Percentiles rank a stretch among this genome's conserved stretches.
Evolutionary conservation across 2,329 filamentous ascomycete species (phyloP).

Genomic region (Epichloe sp.): DNA sequence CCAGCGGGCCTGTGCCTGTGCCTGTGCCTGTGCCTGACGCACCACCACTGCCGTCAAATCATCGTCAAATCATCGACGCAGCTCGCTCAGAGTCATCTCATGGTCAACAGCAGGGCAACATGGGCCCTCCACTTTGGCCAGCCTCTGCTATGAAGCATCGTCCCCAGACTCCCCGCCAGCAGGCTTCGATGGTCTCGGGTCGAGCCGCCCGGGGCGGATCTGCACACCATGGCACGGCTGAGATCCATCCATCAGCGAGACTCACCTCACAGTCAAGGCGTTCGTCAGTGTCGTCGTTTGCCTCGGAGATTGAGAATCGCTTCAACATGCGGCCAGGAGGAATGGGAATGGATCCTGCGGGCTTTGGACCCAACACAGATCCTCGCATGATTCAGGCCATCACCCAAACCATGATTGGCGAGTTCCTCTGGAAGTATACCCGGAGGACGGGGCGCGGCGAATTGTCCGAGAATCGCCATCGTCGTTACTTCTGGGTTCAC

Average conservation of each 20-base stretch:
- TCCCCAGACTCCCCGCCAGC: slow-evolving; percentile 48
- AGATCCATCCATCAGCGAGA: slow-evolving; percentile 36
- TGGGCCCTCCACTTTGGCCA: slow-evolving; percentile 77
- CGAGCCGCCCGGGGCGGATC: slow-evolving; percentile 35
- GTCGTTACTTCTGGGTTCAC: slow-evolving; percentile 98
- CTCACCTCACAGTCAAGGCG: slow-evolving; percentile 28
- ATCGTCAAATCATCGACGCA: slow-evolving; percentile 73
- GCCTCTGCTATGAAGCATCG: slow-evolving; percentile 54
- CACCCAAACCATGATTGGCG: slow-evolving; percentile 98
- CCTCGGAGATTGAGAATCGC: slow-evolving; percentile 79
- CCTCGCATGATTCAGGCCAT: slow-evolving; percentile 98
- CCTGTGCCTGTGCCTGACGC: slow-evolving; percentile 25
- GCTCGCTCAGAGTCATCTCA: slow-evolving; percentile 47
- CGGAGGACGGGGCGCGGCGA: slow-evolving; percentile 82
- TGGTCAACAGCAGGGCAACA: slow-evolving; percentile 33
- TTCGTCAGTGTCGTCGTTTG: slow-evolving; percentile 90
- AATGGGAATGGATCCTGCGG: slow-evolving; percentile 37
- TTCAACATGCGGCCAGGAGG: slow-evolving; percentile 62
- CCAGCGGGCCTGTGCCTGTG: slow-evolving; percentile 41
- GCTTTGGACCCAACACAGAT: slow-evolving; percentile 64
- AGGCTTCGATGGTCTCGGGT: slow-evolving; percentile 31
- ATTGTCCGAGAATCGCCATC: slow-evolving; percentile 79
- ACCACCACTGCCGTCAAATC: slow-evolving; percentile 71
- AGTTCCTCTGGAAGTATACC: slow-evolving; percentile 98
- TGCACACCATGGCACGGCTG: slow-evolving; percentile 33